These are phyloP conservation scores for Gossypium schwendimanii DNA, from an alignment of 441 rosid species.

Conservation along the genomic window DNA sequence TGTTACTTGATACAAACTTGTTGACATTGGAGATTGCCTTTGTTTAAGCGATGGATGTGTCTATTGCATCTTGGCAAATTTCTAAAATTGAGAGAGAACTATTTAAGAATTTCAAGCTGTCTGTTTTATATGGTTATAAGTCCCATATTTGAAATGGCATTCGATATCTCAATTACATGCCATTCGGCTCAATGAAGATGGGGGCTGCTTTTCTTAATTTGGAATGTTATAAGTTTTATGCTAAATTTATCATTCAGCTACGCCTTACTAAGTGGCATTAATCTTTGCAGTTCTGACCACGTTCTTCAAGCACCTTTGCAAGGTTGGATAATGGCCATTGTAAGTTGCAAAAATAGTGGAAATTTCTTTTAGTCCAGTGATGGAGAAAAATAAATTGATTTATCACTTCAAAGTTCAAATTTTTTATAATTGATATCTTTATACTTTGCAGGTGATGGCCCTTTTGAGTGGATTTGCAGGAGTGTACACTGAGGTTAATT, in stretches of 20 bases:
- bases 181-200: not conserved
- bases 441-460: slow-evolving; percentile 71
- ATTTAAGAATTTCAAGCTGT: not conserved
- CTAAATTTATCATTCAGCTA: slow-evolving; percentile 4
- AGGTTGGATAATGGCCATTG: slow-evolving; percentile 97
- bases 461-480: slow-evolving; percentile 95
- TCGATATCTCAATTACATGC: not conserved
- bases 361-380: slow-evolving; percentile 8
- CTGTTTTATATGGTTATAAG: not conserved
- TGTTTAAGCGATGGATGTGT: not conserved
- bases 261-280: slow-evolving; percentile 5
- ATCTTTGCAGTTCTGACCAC: slow-evolving; percentile 70
- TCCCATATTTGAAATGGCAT: not conserved
- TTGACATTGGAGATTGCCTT: not conserved
- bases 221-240: not conserved
- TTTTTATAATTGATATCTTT: slow-evolving; percentile 4
- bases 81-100: not conserved
- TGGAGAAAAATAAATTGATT: slow-evolving; percentile 10
- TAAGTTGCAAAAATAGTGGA: slow-evolving; percentile 35
- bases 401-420: slow-evolving; percentile 1
- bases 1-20: slow-evolving; percentile 10
- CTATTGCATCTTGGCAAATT: slow-evolving; percentile 5
- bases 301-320: slow-evolving; percentile 80
- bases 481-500: slow-evolving; percentile 81
- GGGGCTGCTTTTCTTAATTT: not conserved